Evolutionary conservation across 768 basidiomycete species (phyloP).

Genomic region (Boletus rubroflammeus): DNA sequence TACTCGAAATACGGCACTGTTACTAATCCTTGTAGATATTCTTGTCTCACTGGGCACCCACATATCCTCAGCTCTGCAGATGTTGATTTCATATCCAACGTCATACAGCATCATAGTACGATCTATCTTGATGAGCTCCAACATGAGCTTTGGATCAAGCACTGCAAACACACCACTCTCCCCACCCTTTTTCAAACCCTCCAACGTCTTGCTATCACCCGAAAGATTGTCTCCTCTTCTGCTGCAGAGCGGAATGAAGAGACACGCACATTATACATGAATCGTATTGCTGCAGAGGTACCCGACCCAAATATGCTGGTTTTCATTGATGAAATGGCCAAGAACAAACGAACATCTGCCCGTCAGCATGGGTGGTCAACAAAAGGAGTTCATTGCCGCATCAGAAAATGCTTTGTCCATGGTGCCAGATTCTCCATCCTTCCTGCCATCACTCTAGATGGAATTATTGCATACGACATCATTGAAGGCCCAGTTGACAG

Average conservation of each 20-base stretch:
- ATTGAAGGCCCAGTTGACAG: constrained; percentile 5
- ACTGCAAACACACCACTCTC: not conserved
- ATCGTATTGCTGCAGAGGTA: constrained; percentile 5
- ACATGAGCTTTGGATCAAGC: not conserved
- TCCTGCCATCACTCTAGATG: constrained; percentile 16
- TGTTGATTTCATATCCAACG: not conserved
- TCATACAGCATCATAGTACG: not conserved
- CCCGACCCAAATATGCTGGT: too few relatives aligned
- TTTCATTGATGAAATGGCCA: too few relatives aligned
- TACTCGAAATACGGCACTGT: not conserved
- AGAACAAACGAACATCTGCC: constrained; percentile 3
- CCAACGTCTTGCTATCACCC: constrained; percentile 1
- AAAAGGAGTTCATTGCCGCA: not conserved
- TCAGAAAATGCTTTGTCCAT: constrained; percentile 8
- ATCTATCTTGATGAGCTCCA: constrained; percentile 10
- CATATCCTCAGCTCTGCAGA: not conserved
- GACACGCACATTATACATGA: constrained; percentile 2
- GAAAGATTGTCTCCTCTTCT: constrained; percentile 10
- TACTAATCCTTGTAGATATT: not conserved
- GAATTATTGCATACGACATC: constrained; percentile 18
- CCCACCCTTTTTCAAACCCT: not conserved
- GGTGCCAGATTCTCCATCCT: too few relatives aligned
- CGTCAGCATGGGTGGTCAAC: not conserved
- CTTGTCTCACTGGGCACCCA: not conserved
- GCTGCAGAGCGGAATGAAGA: constrained; percentile 15